Percentiles rank a stretch among this genome's conserved stretches.
These are phyloP conservation scores for Iberis amara DNA, from an alignment of 441 rosid genomes.

Conservation along the genomic window DNA sequence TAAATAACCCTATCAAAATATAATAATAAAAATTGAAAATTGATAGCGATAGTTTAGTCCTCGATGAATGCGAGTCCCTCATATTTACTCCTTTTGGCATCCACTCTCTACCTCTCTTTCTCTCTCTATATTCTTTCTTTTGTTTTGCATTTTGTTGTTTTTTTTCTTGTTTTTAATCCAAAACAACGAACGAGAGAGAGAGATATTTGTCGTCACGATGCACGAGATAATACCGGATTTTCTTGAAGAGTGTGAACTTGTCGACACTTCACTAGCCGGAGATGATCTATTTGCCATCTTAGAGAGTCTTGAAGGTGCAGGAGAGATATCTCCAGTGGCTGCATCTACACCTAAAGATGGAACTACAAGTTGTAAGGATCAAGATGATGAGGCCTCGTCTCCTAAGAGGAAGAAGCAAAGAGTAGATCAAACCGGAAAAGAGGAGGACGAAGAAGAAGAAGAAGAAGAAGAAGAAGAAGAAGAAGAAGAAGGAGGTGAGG, in stretches of 20 bases:
- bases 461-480: slow-evolving; percentile 22
- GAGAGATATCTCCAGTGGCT: slow-evolving; percentile 44
- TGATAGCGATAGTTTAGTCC: slow-evolving; percentile 48
- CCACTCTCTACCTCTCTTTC: slow-evolving; percentile 27
- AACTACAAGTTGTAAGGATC: slow-evolving; percentile 18
- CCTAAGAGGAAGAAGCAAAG: slow-evolving; percentile 48
- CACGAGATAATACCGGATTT: slow-evolving; percentile 42
- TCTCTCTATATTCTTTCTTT: slow-evolving; percentile 19
- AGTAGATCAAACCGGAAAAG: slow-evolving; percentile 17
- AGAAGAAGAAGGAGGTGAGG: slow-evolving; percentile 17
- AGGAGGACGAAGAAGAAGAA: too few species aligned
- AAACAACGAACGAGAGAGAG: slow-evolving; percentile 21
- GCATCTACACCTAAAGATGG: slow-evolving; percentile 29
- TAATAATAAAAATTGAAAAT: slow-evolving; percentile 18
- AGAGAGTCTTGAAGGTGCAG: slow-evolving; percentile 56
- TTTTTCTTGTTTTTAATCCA: not conserved
- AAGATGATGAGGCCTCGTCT: slow-evolving; percentile 27
- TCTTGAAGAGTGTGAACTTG: slow-evolving; percentile 56
- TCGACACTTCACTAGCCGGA: slow-evolving; percentile 41
- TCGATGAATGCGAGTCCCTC: slow-evolving; percentile 30
- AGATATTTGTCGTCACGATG: slow-evolving; percentile 32
- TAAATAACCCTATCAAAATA: slow-evolving; percentile 21
- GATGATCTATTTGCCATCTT: slow-evolving; percentile 77
- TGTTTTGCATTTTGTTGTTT: slow-evolving; percentile 2
- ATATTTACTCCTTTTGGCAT: slow-evolving; percentile 38